Conservation (phyloP, 805 yeast species). For the Yarrowia sp. region DNA sequence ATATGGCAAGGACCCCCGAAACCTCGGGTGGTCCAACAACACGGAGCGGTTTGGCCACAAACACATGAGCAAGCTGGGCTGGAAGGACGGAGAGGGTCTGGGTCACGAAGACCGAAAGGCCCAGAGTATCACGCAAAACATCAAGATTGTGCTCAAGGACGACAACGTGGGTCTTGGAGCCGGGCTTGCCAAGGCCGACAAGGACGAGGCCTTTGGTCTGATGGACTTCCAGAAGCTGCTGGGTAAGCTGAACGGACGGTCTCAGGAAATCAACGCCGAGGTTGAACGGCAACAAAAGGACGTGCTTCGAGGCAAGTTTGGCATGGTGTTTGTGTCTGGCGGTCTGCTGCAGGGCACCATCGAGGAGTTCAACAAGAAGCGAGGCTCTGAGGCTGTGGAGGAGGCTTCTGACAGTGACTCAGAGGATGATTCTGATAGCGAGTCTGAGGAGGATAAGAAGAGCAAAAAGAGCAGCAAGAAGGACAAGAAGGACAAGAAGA, state of each 20-base stretch:
- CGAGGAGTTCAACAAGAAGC: conserved; percentile 59
- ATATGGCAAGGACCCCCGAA: conserved; percentile 91
- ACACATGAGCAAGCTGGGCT: conserved; percentile 81
- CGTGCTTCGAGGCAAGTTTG: conserved; percentile 85
- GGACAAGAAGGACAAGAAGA: conserved; percentile 48
- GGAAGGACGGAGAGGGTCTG: conserved; percentile 91
- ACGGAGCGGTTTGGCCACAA: conserved; percentile 79
- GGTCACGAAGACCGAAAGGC: conserved; percentile 59
- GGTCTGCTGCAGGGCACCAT: conserved; percentile 84
- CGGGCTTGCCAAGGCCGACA: conserved; percentile 57
- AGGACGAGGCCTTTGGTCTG: conserved; percentile 84
- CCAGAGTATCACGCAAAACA: conserved; percentile 75
- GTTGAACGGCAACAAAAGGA: conserved; percentile 69
- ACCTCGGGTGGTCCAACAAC: conserved; percentile 90
- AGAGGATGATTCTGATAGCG: conserved; percentile 35
- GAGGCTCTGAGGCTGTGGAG: conserved; percentile 16
- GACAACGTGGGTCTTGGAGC: conserved; percentile 92
- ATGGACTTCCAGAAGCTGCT: conserved; percentile 91
- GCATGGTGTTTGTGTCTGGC: conserved; percentile 85
- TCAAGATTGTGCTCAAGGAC: conserved; percentile 80
- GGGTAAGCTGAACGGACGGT: conserved; percentile 89
- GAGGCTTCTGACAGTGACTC: conserved; percentile 50
- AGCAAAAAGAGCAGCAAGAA: conserved; percentile 46
- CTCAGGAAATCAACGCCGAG: conserved; percentile 57
- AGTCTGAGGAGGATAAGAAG: conserved; percentile 45